A percentile compares a stretch with the other conserved stretches of the same genome.
Conservation (phyloP, 2,329 filamentous ascomycete species). For the Bretziella fagacearum region DNA sequence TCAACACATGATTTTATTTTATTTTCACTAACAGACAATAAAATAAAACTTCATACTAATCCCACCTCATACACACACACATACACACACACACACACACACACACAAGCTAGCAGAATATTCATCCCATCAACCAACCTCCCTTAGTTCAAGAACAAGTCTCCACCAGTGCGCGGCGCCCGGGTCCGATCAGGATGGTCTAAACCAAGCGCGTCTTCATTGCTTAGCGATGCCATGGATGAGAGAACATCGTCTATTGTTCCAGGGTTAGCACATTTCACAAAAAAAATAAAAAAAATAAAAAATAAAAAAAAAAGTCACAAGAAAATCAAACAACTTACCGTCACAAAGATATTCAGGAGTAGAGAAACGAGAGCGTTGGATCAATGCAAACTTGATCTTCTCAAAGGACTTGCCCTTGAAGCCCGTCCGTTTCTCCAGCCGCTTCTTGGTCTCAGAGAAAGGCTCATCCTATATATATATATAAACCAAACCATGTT, state of each 20-base stretch:
- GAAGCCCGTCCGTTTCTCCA: slow-evolving; percentile 81
- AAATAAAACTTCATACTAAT: no score
- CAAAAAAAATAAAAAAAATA: no score
- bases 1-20: no score
- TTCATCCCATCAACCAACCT: neutral
- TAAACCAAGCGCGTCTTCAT: slow-evolving; percentile 47
- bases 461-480: slow-evolving; percentile 57
- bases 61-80: neutral
- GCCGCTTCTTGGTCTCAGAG: slow-evolving; percentile 80
- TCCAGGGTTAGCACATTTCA: no score
- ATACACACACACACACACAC: neutral
- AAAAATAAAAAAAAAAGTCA: neutral
- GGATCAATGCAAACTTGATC: slow-evolving; percentile 82
- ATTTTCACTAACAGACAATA: no score
- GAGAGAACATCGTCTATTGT: slow-evolving; percentile 44
- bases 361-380: slow-evolving; percentile 54
- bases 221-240: slow-evolving; percentile 28
- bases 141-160: slow-evolving; percentile 38
- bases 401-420: slow-evolving; percentile 98
- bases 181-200: slow-evolving; percentile 49
- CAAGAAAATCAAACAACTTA: slow-evolving; percentile 28
- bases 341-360: slow-evolving; percentile 74
- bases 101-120: neutral
- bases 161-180: slow-evolving; percentile 40
- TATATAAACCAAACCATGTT: neutral